Base-by-base conservation (phyloP, 371 early-diverging fungal genomes). In the Cokeromyces recurvatus region DNA sequence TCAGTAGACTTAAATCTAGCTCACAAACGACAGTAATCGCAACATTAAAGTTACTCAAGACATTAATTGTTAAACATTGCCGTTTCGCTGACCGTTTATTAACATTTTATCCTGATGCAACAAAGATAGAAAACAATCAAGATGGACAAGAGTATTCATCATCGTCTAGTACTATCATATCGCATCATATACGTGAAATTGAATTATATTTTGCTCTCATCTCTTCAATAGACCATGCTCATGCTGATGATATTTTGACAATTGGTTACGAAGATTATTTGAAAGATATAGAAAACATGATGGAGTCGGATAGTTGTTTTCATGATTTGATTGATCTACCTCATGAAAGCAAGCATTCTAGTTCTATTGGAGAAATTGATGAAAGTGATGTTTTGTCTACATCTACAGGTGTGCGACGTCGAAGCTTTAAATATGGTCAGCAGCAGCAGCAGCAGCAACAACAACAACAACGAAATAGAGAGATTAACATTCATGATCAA, bases 251-350 rank as follows among this genome's bases (percentile, higher is more conserved):
- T 36, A 64, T 78, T 29, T 63, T 77, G 22, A 58, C 74, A 21
- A 62, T 66, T 22, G 90, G 90, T 2, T 90, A 88, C 41, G 90
- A 89, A 35, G 77, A 74, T 16, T 93, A 93, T 51, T 64, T 93
- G 20, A 74, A 77, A 17, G 94, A 91, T 49, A 84, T 88, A 0
- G 89, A 89, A 45, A 54, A 55, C 8, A 64, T 71, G 1, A 77
- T 89, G 38, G 86, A 85, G 15, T 58, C 62, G 0, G 87, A 88
- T 48, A 64, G 66, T 27, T 74, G 82, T 31, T 86, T 77, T 50
- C 78, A 79, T 25, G 58, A 61, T 22, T 2, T 40, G 46, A 1
- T n/a, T n/a, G 55, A 61, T 5, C 43, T 58, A 21, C 49, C 39
- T n/a, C 38, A 53, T 32, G 4, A 25, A 4, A 23, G 24, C 14